These are phyloP conservation scores for Aspergillus japonicus DNA, from an alignment of 2,329 filamentous ascomycete species.

Conservation along the genomic window DNA sequence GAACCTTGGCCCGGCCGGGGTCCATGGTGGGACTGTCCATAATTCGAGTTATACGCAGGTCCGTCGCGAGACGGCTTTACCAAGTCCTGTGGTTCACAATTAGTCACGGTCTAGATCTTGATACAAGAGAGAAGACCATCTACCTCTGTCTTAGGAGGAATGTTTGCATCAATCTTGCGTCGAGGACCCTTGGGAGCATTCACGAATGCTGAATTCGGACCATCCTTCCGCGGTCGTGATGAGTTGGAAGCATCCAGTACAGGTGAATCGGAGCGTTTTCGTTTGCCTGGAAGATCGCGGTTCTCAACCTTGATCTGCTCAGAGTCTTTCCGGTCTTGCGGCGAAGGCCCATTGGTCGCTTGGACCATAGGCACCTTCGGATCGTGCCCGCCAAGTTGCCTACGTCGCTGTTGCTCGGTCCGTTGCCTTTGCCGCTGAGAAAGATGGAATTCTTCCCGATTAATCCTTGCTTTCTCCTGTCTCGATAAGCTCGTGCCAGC, in stretches of 20 bases:
- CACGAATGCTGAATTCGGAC: conserved; percentile 22
- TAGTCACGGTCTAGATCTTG: conserved; percentile 2
- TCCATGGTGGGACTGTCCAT: conserved; percentile 16
- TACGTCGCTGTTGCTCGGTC: conserved; percentile 39
- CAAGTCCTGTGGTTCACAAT: conserved; percentile 30
- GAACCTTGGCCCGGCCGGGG: conserved; percentile 17
- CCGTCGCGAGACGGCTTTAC: conserved; percentile 42
- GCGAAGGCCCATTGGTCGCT: conserved; percentile 25
- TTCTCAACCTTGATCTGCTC: conserved; percentile 13
- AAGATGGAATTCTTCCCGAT: conserved; percentile 39
- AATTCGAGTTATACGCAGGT: conserved; percentile 29
- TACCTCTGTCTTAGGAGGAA: conserved; percentile 21
- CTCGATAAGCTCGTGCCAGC: conserved; percentile 36
- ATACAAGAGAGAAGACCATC: conserved; percentile 5
- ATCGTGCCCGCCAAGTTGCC: conserved; percentile 46
- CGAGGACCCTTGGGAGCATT: conserved; percentile 26
- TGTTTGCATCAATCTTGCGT: conserved; percentile 26
- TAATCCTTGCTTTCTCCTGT: conserved; percentile 36
- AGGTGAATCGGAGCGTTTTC: conserved; percentile 33
- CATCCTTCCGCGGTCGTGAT: conserved; percentile 29
- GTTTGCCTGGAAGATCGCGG: conserved; percentile 26
- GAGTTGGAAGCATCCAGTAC: conserved; percentile 23
- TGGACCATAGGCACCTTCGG: conserved; percentile 44
- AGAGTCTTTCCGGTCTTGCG: conserved; percentile 12
- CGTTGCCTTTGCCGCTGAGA: conserved; percentile 34